Evolutionary conservation across 2,329 filamentous ascomycete species (phyloP).

Genomic region (Hirsutella rhossiliensis): DNA sequence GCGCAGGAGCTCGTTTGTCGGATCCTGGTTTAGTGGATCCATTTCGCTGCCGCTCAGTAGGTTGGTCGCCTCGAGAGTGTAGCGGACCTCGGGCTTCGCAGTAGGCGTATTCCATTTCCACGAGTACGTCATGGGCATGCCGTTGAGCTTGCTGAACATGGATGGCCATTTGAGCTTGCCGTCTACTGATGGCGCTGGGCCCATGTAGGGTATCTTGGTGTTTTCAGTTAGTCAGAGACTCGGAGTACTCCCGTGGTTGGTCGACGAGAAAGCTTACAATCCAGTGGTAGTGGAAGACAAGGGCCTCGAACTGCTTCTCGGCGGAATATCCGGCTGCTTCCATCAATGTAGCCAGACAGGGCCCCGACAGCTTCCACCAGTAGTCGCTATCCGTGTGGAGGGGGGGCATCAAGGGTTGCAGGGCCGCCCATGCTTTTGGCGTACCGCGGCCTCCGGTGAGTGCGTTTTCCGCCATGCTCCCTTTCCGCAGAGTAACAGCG

Average conservation of each 20-base stretch:
- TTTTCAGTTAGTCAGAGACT: background rate
- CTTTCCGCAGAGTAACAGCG: too few relatives aligned
- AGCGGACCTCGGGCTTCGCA: background rate
- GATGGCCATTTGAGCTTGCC: background rate
- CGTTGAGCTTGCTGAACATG: background rate
- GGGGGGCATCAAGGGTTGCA: too few relatives aligned
- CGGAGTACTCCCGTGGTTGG: background rate
- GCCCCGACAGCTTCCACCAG: background rate
- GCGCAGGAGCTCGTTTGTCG: background rate
- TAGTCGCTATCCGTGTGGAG: background rate
- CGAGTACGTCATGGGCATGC: background rate
- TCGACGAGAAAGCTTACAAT: background rate
- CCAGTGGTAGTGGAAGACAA: background rate
- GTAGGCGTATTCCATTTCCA: background rate
- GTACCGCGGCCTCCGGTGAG: too few relatives aligned
- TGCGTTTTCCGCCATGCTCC: too few relatives aligned
- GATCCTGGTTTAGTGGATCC: background rate
- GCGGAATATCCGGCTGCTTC: background rate
- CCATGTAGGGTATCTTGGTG: background rate
- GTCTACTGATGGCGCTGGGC: background rate
- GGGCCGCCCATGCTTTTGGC: too few relatives aligned
- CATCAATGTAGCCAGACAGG: background rate
- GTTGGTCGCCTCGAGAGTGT: background rate
- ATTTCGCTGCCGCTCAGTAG: background rate
- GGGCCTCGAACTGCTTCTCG: background rate